phyloP scores from a whole-genome alignment of 2,329 filamentous ascomycete genomes.

The Chaetomiaceae sp. region DNA sequence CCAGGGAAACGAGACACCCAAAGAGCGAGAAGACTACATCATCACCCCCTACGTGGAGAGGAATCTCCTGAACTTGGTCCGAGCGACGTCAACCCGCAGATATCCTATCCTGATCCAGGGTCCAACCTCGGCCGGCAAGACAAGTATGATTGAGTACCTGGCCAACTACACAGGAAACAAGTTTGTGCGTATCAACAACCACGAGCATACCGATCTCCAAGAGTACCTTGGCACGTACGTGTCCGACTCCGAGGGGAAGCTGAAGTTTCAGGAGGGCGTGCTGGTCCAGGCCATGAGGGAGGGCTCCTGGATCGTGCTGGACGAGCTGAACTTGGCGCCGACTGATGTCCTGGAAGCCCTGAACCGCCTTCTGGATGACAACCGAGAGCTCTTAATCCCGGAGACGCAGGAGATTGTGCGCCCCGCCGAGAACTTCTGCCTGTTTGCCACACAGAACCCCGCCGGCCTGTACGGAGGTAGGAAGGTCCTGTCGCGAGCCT shows the following conservation, averaged over 20 bases:
- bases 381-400: slow-evolving; percentile 88
- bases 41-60: slow-evolving; percentile 92
- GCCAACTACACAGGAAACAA: slow-evolving; percentile 96
- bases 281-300: slow-evolving; percentile 87
- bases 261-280: slow-evolving; percentile 88
- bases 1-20: slow-evolving; percentile 59
- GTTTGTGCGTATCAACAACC: slow-evolving; percentile 98
- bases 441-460: slow-evolving; percentile 97
- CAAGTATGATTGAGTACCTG: slow-evolving; percentile 98
- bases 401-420: slow-evolving; percentile 93
- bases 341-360: slow-evolving; percentile 95
- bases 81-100: slow-evolving; percentile 82
- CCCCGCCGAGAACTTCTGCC: slow-evolving; percentile 91
- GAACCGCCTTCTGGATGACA: slow-evolving; percentile 93
- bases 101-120: slow-evolving; percentile 96
- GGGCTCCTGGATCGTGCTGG: slow-evolving; percentile 96
- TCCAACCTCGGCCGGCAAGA: slow-evolving; percentile 95
- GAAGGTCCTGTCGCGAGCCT: slow-evolving; percentile 88
- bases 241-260: slow-evolving; percentile 74
- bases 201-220: slow-evolving; percentile 96
- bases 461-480: slow-evolving; percentile 91
- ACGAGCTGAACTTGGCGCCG: slow-evolving; percentile 93
- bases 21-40: slow-evolving; percentile 84
- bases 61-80: slow-evolving; percentile 89
- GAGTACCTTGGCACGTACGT: slow-evolving; percentile 96